These are phyloP conservation scores for Umbelopsis ramanniana DNA, from an alignment of 192 early-diverging fungal genomes.

Conservation along the genomic window DNA sequence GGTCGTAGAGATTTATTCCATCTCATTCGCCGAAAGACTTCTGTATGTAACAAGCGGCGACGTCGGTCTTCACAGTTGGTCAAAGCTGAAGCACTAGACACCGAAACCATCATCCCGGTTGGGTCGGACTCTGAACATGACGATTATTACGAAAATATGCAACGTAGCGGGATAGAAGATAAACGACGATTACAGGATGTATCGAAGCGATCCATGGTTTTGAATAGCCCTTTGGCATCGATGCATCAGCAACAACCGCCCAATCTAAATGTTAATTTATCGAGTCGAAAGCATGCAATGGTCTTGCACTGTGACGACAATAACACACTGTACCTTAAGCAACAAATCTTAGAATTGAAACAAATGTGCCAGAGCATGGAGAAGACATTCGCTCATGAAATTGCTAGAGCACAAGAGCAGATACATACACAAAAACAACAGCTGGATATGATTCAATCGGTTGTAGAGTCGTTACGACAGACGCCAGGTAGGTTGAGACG, in stretches of 20 bases:
- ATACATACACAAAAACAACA: conserved; percentile 17
- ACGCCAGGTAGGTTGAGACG: background rate
- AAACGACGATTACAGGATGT: background rate
- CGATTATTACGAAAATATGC: conserved; percentile 29
- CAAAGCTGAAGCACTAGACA: conserved; percentile 27
- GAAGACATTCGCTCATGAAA: background rate
- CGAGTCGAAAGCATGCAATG: background rate
- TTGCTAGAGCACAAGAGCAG: background rate
- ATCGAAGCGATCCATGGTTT: background rate
- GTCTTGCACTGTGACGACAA: background rate
- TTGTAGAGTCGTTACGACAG: background rate
- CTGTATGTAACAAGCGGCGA: conserved; percentile 40
- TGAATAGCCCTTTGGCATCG: background rate
- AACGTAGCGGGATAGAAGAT: background rate
- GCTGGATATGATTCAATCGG: conserved; percentile 12
- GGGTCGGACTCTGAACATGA: conserved; percentile 31
- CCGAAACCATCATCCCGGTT: conserved; percentile 23
- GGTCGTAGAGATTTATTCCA: conserved; percentile 45
- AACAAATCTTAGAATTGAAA: conserved; percentile 17
- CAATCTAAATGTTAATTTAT: background rate
- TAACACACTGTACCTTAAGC: background rate
- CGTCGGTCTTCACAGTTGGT: conserved; percentile 2
- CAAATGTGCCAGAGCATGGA: conserved; percentile 5
- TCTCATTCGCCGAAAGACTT: conserved; percentile 44
- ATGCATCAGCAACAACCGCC: background rate